Conservation (phyloP, 805 yeast species). For the Spathaspora passalidarum region DNA sequence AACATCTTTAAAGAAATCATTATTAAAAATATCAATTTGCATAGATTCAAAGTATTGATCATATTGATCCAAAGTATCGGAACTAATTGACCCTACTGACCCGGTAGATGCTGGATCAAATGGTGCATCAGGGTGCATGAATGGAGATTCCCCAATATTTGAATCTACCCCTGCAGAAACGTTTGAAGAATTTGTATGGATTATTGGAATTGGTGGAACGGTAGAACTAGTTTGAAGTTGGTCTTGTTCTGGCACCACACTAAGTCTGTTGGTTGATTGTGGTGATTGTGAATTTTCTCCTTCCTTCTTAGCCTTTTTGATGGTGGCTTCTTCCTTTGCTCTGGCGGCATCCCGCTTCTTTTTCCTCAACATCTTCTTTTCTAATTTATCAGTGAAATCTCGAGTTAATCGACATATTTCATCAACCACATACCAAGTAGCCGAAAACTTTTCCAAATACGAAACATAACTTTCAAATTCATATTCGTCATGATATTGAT, state of each 20-base stretch:
- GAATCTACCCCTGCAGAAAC: background rate
- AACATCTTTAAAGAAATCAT: conserved; percentile 24
- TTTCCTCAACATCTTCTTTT: conserved; percentile 5
- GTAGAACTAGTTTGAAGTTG: background rate
- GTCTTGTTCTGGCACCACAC: background rate
- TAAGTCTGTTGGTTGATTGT: background rate
- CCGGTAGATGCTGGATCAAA: conserved; percentile 1
- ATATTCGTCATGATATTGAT: conserved; percentile 8
- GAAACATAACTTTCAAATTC: conserved; percentile 18
- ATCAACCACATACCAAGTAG: conserved; percentile 27
- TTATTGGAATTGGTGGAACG: conserved; percentile 1
- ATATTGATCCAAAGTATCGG: conserved; percentile 12
- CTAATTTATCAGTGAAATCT: conserved; percentile 19
- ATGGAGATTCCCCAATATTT: background rate
- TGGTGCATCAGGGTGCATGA: background rate
- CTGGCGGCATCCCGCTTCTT: background rate
- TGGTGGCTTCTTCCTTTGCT: background rate
- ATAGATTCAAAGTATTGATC: conserved; percentile 23
- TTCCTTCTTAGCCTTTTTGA: background rate
- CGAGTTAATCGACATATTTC: conserved; percentile 21
- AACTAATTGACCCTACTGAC: background rate
- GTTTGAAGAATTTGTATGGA: background rate
- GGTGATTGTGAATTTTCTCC: background rate
- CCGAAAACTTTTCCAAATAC: conserved; percentile 18
- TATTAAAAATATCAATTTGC: conserved; percentile 25